Evolutionary conservation across 768 basidiomycete species (phyloP).

Genomic region (Podaxis carcinomalis): DNA sequence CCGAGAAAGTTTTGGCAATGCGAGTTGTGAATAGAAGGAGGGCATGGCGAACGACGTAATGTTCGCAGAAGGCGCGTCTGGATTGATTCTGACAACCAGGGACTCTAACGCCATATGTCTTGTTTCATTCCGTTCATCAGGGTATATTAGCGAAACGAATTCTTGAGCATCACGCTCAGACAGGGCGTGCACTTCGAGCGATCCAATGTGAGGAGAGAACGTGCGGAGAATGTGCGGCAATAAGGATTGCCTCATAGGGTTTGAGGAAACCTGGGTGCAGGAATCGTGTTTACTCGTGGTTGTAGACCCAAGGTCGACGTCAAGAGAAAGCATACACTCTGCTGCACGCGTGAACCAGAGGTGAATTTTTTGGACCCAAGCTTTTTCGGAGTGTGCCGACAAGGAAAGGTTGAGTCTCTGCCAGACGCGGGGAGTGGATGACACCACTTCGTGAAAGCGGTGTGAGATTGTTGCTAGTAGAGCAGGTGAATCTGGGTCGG

Average conservation of each 20-base stretch:
- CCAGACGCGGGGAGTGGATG: constrained; percentile 28
- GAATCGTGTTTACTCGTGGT: not conserved
- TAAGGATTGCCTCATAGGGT: not conserved
- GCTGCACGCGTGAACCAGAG: constrained; percentile 27
- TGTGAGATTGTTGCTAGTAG: constrained; percentile 26
- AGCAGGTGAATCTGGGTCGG: constrained; percentile 28
- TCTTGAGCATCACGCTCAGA: constrained; percentile 17
- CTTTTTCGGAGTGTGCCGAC: constrained; percentile 12
- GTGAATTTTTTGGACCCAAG: constrained; percentile 20
- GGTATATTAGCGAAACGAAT: constrained; percentile 18
- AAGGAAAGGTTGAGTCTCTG: constrained; percentile 20
- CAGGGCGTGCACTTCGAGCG: constrained; percentile 16
- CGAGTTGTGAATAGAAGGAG: constrained; percentile 1
- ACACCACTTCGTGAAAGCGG: constrained; percentile 23
- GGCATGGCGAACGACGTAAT: not conserved
- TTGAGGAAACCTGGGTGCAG: too few species aligned
- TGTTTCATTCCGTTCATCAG: not conserved
- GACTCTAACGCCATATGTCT: not conserved
- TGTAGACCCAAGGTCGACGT: constrained; percentile 13
- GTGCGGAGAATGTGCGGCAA: not conserved
- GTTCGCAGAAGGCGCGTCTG: not conserved
- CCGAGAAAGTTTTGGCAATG: not conserved
- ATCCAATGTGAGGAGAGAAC: constrained; percentile 15
- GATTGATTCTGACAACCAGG: not conserved
- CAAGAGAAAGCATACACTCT: constrained; percentile 20